Conservation (phyloP, 495 filamentous ascomycete genomes). For the Lasiosphaeria ovina region DNA sequence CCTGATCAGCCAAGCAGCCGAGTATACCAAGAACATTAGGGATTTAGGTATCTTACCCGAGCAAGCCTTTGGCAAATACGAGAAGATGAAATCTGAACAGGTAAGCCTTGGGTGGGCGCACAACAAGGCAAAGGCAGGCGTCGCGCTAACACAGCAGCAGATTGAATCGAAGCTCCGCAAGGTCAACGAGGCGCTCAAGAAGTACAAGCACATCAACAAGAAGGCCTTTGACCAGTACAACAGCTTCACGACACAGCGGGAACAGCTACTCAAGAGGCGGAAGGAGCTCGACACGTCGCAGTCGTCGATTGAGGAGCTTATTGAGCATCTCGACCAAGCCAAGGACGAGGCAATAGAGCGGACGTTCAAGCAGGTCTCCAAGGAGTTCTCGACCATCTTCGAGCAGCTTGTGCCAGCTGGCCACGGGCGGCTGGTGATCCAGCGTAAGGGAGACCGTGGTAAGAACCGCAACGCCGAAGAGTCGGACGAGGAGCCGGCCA, state of each 20-base stretch:
- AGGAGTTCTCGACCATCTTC: constrained; percentile 88
- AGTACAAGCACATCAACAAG: constrained; percentile 97
- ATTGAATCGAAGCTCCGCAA: constrained; percentile 86
- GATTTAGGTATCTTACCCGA: constrained; percentile 92
- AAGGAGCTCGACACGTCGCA: constrained; percentile 82
- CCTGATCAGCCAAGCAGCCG: constrained; percentile 69
- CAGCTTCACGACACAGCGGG: constrained; percentile 89
- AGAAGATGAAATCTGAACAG: constrained; percentile 71
- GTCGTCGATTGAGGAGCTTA: constrained; percentile 82
- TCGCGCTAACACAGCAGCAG: constrained; percentile 35
- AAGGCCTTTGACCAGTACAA: constrained; percentile 99
- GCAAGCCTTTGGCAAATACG: constrained; percentile 89
- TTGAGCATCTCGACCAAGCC: constrained; percentile 85
- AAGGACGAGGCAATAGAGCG: constrained; percentile 97
- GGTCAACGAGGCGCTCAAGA: constrained; percentile 90
- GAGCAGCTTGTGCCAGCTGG: constrained; percentile 93
- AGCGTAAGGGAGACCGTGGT: constrained; percentile 77
- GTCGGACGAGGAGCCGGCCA: constrained; percentile 62
- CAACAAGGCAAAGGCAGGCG: background rate
- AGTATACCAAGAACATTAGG: constrained; percentile 82
- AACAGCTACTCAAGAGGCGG: constrained; percentile 74
- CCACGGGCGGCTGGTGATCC: constrained; percentile 86
- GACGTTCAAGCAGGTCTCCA: constrained; percentile 95
- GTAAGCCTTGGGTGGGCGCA: constrained; percentile 37
- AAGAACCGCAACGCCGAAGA: constrained; percentile 58